Conservation (phyloP, 2,329 filamentous ascomycete genomes). For the Thyridium curvatum region DNA sequence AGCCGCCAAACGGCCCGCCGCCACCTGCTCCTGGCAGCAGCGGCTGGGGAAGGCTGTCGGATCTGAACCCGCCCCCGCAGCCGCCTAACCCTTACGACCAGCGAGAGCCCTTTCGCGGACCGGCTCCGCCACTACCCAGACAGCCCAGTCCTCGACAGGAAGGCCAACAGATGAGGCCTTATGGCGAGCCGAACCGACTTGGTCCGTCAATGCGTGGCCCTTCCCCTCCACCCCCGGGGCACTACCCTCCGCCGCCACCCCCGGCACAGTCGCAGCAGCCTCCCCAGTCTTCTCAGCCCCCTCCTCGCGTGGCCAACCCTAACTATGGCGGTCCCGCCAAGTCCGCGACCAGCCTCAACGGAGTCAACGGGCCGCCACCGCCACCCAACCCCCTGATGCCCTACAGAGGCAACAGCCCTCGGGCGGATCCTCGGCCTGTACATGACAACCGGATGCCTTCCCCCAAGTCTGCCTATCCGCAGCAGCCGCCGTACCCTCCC, state of each 20-base stretch:
- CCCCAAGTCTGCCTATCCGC: conserved; percentile 79
- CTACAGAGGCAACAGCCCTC: conserved; percentile 73
- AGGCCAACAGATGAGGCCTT: conserved; percentile 56
- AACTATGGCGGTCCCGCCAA: conserved; percentile 52
- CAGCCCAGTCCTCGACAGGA: conserved; percentile 75
- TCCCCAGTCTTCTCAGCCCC: conserved; percentile 32
- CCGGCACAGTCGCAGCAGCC: conserved; percentile 30
- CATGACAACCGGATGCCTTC: conserved; percentile 85
- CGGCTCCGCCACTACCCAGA: conserved; percentile 59
- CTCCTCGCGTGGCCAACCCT: conserved; percentile 50
- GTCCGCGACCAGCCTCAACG: conserved; percentile 29
- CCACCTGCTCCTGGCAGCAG: conserved; percentile 51
- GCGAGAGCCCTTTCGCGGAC: conserved; percentile 63
- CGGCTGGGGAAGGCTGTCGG: conserved; percentile 63
- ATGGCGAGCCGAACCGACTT: conserved; percentile 58
- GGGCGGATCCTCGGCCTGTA: conserved; percentile 76
- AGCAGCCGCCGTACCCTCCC: conserved; percentile 64
- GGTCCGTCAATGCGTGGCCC: conserved; percentile 41
- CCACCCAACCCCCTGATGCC: conserved; percentile 53
- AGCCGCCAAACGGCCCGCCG: conserved; percentile 38
- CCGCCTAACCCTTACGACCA: conserved; percentile 78
- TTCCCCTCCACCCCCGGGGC: conserved; percentile 44
- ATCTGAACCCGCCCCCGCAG: conserved; percentile 70
- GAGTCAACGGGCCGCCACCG: conserved; percentile 36
- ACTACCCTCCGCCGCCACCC: conserved; percentile 49